Evolutionary conservation across 129 eudicot genomes (phyloP), one percentile per base, ranked within the genome.

Genomic region (Gnaphalium uliginosum): DNA sequence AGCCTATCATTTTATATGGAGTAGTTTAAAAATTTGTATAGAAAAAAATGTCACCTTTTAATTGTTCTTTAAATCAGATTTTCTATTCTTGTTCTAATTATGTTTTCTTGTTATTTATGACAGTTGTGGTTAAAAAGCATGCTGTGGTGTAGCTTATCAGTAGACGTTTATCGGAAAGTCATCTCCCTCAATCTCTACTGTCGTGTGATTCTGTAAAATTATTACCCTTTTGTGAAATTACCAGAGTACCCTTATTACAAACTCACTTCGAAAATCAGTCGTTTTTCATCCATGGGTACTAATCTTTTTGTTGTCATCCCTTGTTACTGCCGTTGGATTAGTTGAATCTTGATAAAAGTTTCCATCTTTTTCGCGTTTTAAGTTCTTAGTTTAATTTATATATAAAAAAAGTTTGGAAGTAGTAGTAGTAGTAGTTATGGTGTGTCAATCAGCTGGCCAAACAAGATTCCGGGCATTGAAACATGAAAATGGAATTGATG

Each of bases 361-460:
- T 27, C 14, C 48, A 14, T 24, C 41, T 32, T 74, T 43, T 51
- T 56, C 23, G 51, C 48, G 7, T 25, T 66, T 79, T 68, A 26
- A 63, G 68, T 63, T 57, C 26, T 25, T 63, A 17, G 25, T 46
- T 53, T 56, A 21, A 8, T 2, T 56, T 56, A 9, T 56, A 56
- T 22, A 56, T 4, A 17, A 56, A 19, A n/a, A n/a, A 56, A 8
- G 9, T 19, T 56, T n/a, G 61, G 23, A n/a, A 9, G 61, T 7
- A 5, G 22, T 53, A n/a, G 11, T 56, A 54, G 22, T 64, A 84
- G 96, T 86, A 94, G 98, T 94, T 85, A 94, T 94, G 97, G 98
- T 94, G 85, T 80, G 97, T 84, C 97, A 94, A 90, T 93, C 97
- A 76, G 98, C 98, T 26, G 81, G 96, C 35, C 91, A 90, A 81